phyloP scores from a whole-genome alignment of 2,329 filamentous ascomycete species.

The Gliomastix tumulicola region DNA sequence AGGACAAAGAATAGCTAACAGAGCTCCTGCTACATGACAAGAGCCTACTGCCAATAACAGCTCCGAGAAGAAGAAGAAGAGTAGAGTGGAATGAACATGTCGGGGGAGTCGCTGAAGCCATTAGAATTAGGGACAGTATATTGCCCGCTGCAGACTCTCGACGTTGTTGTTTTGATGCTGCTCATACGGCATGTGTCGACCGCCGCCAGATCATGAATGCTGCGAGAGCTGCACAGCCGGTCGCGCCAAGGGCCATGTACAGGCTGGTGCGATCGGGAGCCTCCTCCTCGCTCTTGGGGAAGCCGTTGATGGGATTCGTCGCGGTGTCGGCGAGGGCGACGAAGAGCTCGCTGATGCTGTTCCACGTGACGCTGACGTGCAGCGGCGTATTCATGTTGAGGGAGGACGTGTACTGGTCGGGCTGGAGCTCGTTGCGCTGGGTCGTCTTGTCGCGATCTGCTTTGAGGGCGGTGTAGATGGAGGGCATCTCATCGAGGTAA shows the following conservation, averaged over 20 bases:
- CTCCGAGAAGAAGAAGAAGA: too few relatives aligned
- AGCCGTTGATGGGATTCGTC: constrained; percentile 80
- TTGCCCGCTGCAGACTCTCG: too few relatives aligned
- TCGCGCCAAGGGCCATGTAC: constrained; percentile 78
- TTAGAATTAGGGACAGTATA: too few relatives aligned
- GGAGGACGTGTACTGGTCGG: constrained; percentile 80
- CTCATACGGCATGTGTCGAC: constrained; percentile 42
- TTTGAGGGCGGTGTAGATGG: constrained; percentile 89
- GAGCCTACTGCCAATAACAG: too few relatives aligned
- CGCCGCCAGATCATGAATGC: constrained; percentile 60
- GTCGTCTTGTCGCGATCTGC: constrained; percentile 95
- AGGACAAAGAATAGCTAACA: too few relatives aligned
- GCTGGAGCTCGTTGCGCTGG: constrained; percentile 85
- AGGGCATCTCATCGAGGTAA: constrained; percentile 80
- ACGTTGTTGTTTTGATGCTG: too few relatives aligned
- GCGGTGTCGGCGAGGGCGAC: constrained; percentile 86
- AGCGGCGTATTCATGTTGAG: constrained; percentile 86
- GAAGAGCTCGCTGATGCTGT: constrained; percentile 88
- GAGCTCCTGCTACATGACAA: too few relatives aligned
- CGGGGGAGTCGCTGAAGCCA: too few relatives aligned
- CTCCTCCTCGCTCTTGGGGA: constrained; percentile 85
- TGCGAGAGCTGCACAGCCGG: constrained; percentile 54
- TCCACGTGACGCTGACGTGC: constrained; percentile 93
- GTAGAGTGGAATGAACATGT: too few relatives aligned
- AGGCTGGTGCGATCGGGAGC: constrained; percentile 75